Conservation (phyloP, 1,284 basidiomycete genomes). For the Exsudoporus floridanus region DNA sequence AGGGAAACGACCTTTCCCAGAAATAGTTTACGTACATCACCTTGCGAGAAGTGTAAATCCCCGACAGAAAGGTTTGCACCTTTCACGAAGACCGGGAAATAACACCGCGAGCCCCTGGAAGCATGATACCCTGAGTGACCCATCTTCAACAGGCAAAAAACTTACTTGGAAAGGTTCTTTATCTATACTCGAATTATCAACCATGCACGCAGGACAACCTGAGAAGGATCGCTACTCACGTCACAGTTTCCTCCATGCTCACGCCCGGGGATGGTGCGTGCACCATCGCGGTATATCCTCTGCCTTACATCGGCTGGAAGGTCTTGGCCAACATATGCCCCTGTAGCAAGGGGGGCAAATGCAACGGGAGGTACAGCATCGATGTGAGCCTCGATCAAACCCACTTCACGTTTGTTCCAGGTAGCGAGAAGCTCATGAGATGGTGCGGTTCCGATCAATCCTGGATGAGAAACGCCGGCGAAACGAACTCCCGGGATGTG, state of each 20-base stretch:
- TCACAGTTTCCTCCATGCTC: conserved; percentile 85
- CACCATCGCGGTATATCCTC: conserved; percentile 67
- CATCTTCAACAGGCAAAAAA: neutral
- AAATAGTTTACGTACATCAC: conserved; percentile 52
- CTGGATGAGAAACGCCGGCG: conserved; percentile 75
- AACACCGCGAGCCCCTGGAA: conserved; percentile 61
- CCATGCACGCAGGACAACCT: neutral
- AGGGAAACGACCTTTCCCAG: neutral
- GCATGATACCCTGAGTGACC: neutral
- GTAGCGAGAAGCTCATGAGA: conserved; percentile 67
- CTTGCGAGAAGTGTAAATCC: conserved; percentile 81
- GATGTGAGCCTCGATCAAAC: conserved; percentile 58
- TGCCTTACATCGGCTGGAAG: conserved; percentile 47
- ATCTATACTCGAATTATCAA: conserved; percentile 45
- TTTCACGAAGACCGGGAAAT: conserved; percentile 76
- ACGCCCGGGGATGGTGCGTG: conserved; percentile 73
- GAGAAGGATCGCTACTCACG: conserved; percentile 38
- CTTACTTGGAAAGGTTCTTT: conserved; percentile 66
- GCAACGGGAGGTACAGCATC: conserved; percentile 65
- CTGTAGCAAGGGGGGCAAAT: conserved; percentile 58
- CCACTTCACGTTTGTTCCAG: conserved; percentile 74
- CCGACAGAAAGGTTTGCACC: conserved; percentile 79
- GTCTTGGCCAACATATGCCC: conserved; percentile 72
- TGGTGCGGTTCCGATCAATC: conserved; percentile 75
- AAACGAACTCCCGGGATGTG: conserved; percentile 72